Conservation (phyloP, 345 rosid species). For the Ceriops zippeliana region DNA sequence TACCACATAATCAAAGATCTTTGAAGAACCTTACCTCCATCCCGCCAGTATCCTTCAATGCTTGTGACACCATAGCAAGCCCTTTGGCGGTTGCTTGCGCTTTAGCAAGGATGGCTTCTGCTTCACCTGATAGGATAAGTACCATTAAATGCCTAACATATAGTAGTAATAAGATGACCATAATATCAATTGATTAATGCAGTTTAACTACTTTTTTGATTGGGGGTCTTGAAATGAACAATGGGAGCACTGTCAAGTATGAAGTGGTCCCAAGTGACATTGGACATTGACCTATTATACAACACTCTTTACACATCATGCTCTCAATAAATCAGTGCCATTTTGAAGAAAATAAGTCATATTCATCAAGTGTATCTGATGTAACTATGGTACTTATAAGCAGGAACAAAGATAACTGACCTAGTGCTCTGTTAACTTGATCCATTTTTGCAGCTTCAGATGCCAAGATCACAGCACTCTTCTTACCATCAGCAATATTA, state of each 20-base stretch:
- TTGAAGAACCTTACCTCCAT: slow-evolving; percentile 54
- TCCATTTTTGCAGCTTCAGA: slow-evolving; percentile 68
- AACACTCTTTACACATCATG: neutral
- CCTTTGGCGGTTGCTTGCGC: slow-evolving; percentile 85
- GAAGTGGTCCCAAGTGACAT: neutral
- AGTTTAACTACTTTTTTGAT: neutral
- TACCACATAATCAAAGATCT: neutral
- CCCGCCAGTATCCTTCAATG: slow-evolving; percentile 79
- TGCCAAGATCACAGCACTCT: slow-evolving; percentile 60
- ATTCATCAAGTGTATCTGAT: neutral
- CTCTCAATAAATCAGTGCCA: neutral
- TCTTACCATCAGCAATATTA: slow-evolving; percentile 83
- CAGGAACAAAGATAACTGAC: slow-evolving; percentile 29
- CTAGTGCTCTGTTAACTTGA: slow-evolving; percentile 65
- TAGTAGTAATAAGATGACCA: neutral
- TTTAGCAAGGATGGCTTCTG: slow-evolving; percentile 82
- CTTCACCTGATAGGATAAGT: slow-evolving; percentile 63
- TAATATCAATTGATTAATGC: neutral
- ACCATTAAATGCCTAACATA: neutral
- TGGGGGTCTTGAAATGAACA: neutral
- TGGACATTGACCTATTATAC: too few species aligned
- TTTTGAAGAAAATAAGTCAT: neutral
- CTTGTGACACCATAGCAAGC: slow-evolving; percentile 55
- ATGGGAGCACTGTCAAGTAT: neutral
- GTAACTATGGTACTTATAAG: too few species aligned